Base-by-base conservation (phyloP, 768 basidiomycete genomes). In the Hirschioporus abietinus region DNA sequence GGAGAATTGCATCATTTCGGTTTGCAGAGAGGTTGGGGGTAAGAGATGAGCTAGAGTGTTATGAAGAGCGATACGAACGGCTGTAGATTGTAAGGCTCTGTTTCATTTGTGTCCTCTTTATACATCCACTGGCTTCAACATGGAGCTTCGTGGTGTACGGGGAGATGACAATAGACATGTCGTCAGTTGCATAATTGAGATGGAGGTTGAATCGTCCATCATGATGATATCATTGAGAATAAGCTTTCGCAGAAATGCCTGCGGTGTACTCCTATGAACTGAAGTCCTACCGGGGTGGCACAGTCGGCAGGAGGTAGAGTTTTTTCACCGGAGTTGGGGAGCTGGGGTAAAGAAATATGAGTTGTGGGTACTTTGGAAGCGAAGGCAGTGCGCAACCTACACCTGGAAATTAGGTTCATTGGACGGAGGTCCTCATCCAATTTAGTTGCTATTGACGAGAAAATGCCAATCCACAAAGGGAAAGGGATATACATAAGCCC, bases 1-100 rank as follows among this genome's bases (percentile, higher is more conserved):
- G 36, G n/a, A 27, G 20, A 20, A 24, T n/a, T 15, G 25, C 20
- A 65, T 65, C n/a, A 64, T 63, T 30, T 52, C 25, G 34, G 71
- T 64, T 30, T 71, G 68, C 58, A 71, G 67, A 3, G 71, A 70
- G 18, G 70, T 65, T 65, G 79, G 76, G 34, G 3, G 6, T 20
- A n/a, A n/a, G 20, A 52, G 42, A 52, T 10, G 42, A 30, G 42
- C 12, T 52, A 6, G 12, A 52, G 20, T 52, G 42, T 5, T 52
- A 20, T 20, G 20, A 52, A 20, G 12, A 52, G 20, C 12, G 20
- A 10, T 10, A 52, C 42, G 42, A 15, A 12, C 20, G 42, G 12
- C 42, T 20, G 42, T 52, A 5, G 42, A 52, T 52, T 3, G 20
- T 52, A 52, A 15, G 1, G 12, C 3, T 52, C 12, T 52, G 42